Evolutionary conservation across 352 stramenopile genomes (phyloP).

Genomic region (Phytophthora pini): DNA sequence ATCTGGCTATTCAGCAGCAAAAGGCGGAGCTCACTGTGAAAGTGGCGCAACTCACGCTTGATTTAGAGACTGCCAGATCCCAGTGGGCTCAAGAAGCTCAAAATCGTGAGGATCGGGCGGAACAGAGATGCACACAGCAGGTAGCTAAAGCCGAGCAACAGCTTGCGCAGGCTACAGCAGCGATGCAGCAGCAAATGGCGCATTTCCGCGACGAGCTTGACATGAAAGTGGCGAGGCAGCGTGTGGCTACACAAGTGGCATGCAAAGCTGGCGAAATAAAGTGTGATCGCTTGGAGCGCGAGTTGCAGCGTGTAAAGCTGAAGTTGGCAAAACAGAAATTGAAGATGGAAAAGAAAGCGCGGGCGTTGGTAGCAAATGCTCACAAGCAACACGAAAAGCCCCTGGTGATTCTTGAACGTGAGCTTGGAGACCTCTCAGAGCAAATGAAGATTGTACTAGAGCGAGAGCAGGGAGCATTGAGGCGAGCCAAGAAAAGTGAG

Average conservation of each 20-base stretch:
- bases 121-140: conserved; percentile 18
- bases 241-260: conserved; percentile 37
- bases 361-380: conserved; percentile 37
- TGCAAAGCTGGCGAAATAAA: conserved; percentile 39
- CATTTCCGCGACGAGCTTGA: conserved; percentile 36
- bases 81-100: conserved; percentile 32
- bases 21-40: conserved; percentile 41
- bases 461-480: conserved; percentile 23
- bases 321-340: conserved; percentile 53
- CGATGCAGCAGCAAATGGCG: conserved; percentile 46
- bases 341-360: conserved; percentile 64
- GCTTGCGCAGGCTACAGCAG: conserved; percentile 36
- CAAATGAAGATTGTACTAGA: conserved; percentile 22
- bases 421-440: conserved; percentile 23
- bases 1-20: conserved; percentile 30
- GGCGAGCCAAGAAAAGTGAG: conserved; percentile 24
- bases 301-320: conserved; percentile 26
- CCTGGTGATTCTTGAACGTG: conserved; percentile 21
- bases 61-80: conserved; percentile 35
- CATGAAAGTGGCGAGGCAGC: conserved; percentile 31
- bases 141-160: conserved; percentile 27
- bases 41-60: conserved; percentile 39
- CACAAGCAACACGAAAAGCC: conserved; percentile 28
- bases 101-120: conserved; percentile 23
- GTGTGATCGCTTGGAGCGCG: conserved; percentile 28